Base-by-base conservation (phyloP, 2,329 filamentous ascomycete genomes). In the Hymenoscyphus linearis region DNA sequence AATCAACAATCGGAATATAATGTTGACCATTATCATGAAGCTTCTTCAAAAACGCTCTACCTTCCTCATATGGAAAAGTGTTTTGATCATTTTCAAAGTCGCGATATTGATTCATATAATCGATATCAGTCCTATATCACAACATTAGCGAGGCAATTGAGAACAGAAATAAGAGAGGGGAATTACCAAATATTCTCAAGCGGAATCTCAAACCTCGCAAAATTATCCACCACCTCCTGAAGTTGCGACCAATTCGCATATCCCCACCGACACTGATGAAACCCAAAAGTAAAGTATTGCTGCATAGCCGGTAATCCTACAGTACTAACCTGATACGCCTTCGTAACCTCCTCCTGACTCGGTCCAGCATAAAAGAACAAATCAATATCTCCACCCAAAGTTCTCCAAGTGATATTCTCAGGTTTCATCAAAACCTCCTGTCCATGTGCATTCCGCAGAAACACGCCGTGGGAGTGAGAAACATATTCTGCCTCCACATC, bases 1-100 rank as follows among this genome's bases (percentile, higher is more conserved):
- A 87, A 67, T 95, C 90, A 0, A 93, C 87, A 85, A 95, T 95
- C 53, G 93, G 76, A 31, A 91, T 81, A 65, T 90, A 90, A 54
- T 88, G 82, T 71, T 91, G 88, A 50, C 88, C 75, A 60, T 85
- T 81, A 6, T 75, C 72, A 68, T 92, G 89, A 0, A 95, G 79
- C 18, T 87, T 83, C 36, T 82, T 77, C 26, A 88, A 85, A 1
- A 93, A 75, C 66, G 88, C 81, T 36, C 83, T 85, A 77, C 31
- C 4, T 52, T 52, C 56, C 1, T 40, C 56, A n/a, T 58, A 58
- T 35, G 56, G 56, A 34, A 58, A 58, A 7, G 56, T 58, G 14
- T 52, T 52, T 58, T 58, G 59, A 69, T 76, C 61, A 80, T 75
- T 62, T 85, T 78, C 22, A 22, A 58, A 58, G 52, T 58, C 56